A percentile compares a stretch with the other conserved stretches of the same genome.
Evolutionary conservation across 2,329 filamentous ascomycete genomes (phyloP).

Genomic region (Myriosclerotinia curreyana): DNA sequence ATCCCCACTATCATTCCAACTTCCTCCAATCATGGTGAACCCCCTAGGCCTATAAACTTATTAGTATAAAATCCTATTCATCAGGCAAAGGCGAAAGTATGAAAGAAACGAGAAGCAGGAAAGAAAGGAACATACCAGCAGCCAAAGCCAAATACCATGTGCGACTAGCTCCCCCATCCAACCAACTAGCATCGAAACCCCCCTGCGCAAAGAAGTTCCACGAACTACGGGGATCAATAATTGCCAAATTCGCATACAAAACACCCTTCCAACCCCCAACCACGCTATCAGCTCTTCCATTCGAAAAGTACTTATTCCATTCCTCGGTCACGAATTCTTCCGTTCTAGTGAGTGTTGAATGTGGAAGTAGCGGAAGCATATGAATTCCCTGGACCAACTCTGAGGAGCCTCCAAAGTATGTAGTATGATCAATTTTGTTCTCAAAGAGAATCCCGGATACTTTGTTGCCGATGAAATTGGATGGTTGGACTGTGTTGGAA

Average conservation of each 20-base stretch:
- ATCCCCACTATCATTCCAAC: background rate
- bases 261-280: slow-evolving; percentile 82
- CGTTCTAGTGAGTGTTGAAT: slow-evolving; percentile 64
- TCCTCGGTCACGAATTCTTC: slow-evolving; percentile 73
- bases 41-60: slow-evolving; percentile 12
- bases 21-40: slow-evolving; percentile 8
- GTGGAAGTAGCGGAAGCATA: slow-evolving; percentile 37
- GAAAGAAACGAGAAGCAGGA: background rate
- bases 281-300: slow-evolving; percentile 61
- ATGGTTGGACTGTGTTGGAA: slow-evolving; percentile 68
- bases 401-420: slow-evolving; percentile 74
- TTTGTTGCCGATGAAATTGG: slow-evolving; percentile 78
- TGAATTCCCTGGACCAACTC: slow-evolving; percentile 63
- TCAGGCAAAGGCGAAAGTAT: background rate
- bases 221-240: slow-evolving; percentile 65
- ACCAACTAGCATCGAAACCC: slow-evolving; percentile 63
- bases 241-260: slow-evolving; percentile 76
- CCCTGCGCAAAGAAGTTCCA: slow-evolving; percentile 71
- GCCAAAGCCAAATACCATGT: slow-evolving; percentile 83
- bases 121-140: slow-evolving; percentile 52
- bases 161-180: slow-evolving; percentile 78
- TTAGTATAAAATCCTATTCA: background rate
- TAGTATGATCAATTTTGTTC: slow-evolving; percentile 92
- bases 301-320: slow-evolving; percentile 75
- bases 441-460: slow-evolving; percentile 74